Evolutionary conservation across 1,284 basidiomycete genomes (phyloP), one percentile per base, ranked within the genome.

Genomic region (Fomes fomentarius): DNA sequence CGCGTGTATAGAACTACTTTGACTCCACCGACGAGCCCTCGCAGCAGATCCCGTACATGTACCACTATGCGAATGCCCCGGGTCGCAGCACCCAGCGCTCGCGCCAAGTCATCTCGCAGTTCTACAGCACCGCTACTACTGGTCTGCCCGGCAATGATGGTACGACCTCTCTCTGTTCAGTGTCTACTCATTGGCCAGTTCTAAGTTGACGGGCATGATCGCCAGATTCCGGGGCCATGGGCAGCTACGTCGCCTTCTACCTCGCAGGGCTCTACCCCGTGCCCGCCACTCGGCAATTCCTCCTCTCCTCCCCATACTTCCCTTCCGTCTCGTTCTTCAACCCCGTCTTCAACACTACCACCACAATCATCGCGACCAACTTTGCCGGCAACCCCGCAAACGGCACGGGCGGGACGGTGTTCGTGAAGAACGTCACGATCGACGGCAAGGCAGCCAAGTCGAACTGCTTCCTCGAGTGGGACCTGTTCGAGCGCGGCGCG

Each of bases 91-190:
- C 80, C 1, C 79, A 82, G 58, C 69, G 77, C n/a, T 78, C 82
- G 21, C 71, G 82, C 17, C 76, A 83, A 61, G 74, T 79, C n/a
- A 78, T 85, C 51, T 73, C 80, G 0, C 63, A 77, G 53, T 79
- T 72, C 63, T 85, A 80, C 73, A 84, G 82, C 61, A 81, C 78
- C 0, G 76, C 81, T 0, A 68, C 70, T 6, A 76, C 74, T 54
- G 83, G 83, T 0, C 68, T 85, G 4, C 83, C 83, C 6, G 83
- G 83, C n/a, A 85, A 85, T 60, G 83, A 85, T 60, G 83, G 82
- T 81, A 51, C 35, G 73, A 61, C 3, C 9, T 10, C 14, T 26
- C 12, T 38, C 25, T 31, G 2, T 37, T n/a, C 22, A 19, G 26
- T 30, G 14, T 21, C 30, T 14, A 25, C 17, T 12, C 8, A 14